Percentiles rank a stretch among this genome's conserved stretches.
phyloP scores from a whole-genome alignment of 805 yeast genomes.

The Spathaspora passalidarum region DNA sequence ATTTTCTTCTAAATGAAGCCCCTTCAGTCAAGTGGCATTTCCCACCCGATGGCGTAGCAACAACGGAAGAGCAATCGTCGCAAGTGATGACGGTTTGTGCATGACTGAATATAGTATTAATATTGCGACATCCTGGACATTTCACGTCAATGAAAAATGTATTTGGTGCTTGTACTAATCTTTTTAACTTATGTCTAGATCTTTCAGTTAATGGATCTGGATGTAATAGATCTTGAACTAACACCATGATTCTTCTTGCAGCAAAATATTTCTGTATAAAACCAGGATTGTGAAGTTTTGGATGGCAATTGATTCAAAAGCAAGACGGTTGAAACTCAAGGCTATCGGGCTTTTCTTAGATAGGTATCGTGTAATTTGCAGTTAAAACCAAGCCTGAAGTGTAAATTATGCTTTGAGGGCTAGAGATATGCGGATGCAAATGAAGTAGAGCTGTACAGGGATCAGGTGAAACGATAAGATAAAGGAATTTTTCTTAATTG shows the following conservation, averaged over 20 bases:
- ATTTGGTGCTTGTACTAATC: slow-evolving; percentile 40
- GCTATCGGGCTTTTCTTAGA: too few species aligned
- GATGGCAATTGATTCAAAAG: too few species aligned
- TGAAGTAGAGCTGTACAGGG: too few species aligned
- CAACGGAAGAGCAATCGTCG: slow-evolving; percentile 38
- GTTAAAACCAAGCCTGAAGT: too few species aligned
- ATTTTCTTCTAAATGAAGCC: slow-evolving; percentile 40
- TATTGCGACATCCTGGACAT: slow-evolving; percentile 41
- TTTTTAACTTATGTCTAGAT: slow-evolving; percentile 36
- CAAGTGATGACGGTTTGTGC: slow-evolving; percentile 43
- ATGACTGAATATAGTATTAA: slow-evolving; percentile 41
- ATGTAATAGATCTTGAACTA: slow-evolving; percentile 43
- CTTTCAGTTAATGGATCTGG: slow-evolving; percentile 38
- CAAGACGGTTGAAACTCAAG: too few species aligned
- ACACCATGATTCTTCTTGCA: slow-evolving; percentile 25
- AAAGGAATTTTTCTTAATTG: neutral
- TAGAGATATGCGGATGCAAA: too few species aligned
- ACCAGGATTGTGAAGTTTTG: too few species aligned
- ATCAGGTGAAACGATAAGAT: too few species aligned
- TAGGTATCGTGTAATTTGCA: too few species aligned
- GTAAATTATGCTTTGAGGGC: too few species aligned
- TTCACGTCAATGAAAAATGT: slow-evolving; percentile 42
- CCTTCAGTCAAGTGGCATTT: slow-evolving; percentile 44
- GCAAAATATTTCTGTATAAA: too few species aligned
- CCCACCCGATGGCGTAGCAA: slow-evolving; percentile 43